Conservation (phyloP, 108 stramenopile genomes). For the Stephanodiscus triporus region DNA sequence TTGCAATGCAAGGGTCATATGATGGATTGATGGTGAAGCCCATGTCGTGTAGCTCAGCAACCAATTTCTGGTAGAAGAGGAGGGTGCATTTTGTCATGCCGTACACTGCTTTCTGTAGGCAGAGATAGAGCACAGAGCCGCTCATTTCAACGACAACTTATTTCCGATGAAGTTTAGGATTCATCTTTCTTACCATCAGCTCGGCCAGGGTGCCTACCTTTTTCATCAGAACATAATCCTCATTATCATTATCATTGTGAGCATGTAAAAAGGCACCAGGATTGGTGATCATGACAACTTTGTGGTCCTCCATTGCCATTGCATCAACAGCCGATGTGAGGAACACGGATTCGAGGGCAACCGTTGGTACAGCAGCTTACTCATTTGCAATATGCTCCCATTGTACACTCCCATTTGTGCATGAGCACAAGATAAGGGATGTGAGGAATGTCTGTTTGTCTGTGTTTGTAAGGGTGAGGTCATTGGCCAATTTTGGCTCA, state of each 20-base stretch:
- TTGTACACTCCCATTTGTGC: neutral
- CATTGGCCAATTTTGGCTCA: too few species aligned
- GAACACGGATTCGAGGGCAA: slow-evolving; percentile 20
- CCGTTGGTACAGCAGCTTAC: slow-evolving; percentile 29
- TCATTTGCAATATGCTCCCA: neutral
- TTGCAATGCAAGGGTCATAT: slow-evolving; percentile 37
- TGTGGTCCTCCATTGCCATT: neutral
- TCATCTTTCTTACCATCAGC: neutral
- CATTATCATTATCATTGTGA: neutral
- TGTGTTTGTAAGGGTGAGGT: neutral
- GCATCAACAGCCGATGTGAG: neutral
- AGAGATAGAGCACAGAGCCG: slow-evolving; percentile 21
- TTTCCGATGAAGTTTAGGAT: neutral
- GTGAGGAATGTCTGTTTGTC: slow-evolving; percentile 15
- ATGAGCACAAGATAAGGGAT: slow-evolving; percentile 23
- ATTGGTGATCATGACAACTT: neutral
- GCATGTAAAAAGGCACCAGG: slow-evolving; percentile 8
- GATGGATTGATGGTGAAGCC: slow-evolving; percentile 22
- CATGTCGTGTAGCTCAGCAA: too few species aligned
- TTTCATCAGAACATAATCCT: neutral
- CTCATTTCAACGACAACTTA: neutral
- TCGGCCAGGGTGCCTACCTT: neutral
- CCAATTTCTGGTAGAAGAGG: slow-evolving; percentile 8
- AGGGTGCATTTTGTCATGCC: slow-evolving; percentile 4
- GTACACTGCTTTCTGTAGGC: slow-evolving; percentile 43